Evolutionary conservation across 2,329 filamentous ascomycete genomes (phyloP), one percentile per base, ranked within the genome.

Genomic region (Aureobasidium pullulans): DNA sequence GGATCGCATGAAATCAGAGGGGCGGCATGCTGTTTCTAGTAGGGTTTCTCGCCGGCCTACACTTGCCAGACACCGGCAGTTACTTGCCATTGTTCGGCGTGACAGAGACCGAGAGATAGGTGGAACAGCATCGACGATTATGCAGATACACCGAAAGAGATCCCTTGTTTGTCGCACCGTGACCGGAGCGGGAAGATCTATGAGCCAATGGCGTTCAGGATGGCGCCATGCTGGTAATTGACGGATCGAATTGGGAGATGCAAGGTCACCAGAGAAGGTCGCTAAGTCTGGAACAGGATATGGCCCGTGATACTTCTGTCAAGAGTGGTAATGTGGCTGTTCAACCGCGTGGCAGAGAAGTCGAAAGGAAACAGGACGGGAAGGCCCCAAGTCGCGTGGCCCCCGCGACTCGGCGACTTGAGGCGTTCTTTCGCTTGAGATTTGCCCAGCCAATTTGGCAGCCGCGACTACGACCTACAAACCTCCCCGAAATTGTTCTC

Each of bases 281-380:
- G 52, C 40, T 37, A n/a, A 56, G 40, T 56, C 52, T 56, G 16
- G 31, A 56, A 56, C 16, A n/a, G 40, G 52, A 44, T 44, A 37
- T 56, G 52, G 52, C 28, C 52, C 31, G 50, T 42, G 50, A 43
- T 19, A 32, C 40, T 56, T 46, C 52, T 56, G 40, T 56, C 29
- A 56, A 44, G 52, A 56, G 52, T 11, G 29, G 39, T 13, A 56
- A 56, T 46, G 40, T 56, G 52, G 52, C 52, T 56, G 52, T 43
- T 37, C 16, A 13, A 31, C 19, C 52, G 52, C 52, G 52, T 56
- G 52, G 52, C 40, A 16, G 46, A 36, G 40, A 44, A 39, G 16
- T 50, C 34, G 28, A 9, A 28, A 40, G 34, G 49, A 40, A 50
- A 19, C 40, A 36, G 39, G 36, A 32, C 37, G 50, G 37, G 39